Evolutionary conservation across 345 rosid genomes (phyloP), one percentile per base, ranked within the genome.

Genomic region (Boechera stricta): DNA sequence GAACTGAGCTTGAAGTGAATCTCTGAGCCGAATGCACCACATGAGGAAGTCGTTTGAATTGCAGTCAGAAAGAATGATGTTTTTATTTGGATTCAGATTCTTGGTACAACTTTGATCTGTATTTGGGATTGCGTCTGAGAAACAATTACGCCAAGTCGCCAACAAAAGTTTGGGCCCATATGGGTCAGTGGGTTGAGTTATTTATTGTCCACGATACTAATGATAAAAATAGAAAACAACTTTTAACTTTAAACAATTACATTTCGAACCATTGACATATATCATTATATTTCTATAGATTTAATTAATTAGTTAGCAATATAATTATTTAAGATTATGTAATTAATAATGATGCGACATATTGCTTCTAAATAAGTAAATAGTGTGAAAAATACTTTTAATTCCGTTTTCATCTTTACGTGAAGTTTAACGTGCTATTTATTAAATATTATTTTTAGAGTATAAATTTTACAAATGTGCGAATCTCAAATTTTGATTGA

Each of bases 1-100:
- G 41, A 66, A 52, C 26, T 45, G 26, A 57, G 67, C 36, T 36
- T 58, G 73, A 75, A 75, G 66, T n/a, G 33, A 8, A 24, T 42
- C 67, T 47, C 41, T 35, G 71, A 35, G 21, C 3, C 28, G 31
- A 33, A 10, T 16, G 33, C 18, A 36, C 9, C 18, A 36, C 9
- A 58, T 62, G 67, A 11, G 32, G 18, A 18, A 38, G 18, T 62
- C n/a, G 49, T n/a, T 11, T 33, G 28, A 21, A 35, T 7, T 52
- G 52, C 31, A 9, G 16, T 9, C 24, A 38, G 29, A n/a, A n/a
- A 6, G 48, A 45, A 7, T 18, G 5, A 72, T 26, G 39, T 7
- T 7, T 6, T 47, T 10, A n/a, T 65, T 65, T 65, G 36, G n/a
- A 36, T 51, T 21, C 15, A 10, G n/a, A 65, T 44, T 47, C 31